These are phyloP conservation scores for Mitragyna speciosa DNA, from an alignment of 257 asterid genomes.

Conservation along the genomic window DNA sequence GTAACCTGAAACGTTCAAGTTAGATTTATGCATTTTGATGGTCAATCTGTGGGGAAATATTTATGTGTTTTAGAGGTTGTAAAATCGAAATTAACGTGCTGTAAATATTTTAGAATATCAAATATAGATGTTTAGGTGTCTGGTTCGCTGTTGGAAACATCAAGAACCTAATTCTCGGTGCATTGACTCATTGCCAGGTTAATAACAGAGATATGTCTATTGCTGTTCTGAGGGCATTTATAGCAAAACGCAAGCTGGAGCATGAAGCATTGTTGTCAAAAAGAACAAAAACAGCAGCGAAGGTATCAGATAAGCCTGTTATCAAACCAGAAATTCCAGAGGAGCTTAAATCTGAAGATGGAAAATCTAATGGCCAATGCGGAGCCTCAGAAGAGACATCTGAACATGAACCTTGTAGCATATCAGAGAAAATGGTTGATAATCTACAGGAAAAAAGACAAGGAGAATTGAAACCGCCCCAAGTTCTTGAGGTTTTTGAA, in stretches of 20 bases:
- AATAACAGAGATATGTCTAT: constrained; percentile 94
- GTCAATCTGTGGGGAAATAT: neutral
- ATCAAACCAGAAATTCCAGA: constrained; percentile 29
- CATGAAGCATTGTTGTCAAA: constrained; percentile 54
- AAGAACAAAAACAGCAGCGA: constrained; percentile 46
- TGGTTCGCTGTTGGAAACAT: neutral
- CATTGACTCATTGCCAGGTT: constrained; percentile 51
- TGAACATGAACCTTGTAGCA: constrained; percentile 42
- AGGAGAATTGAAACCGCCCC: constrained; percentile 60
- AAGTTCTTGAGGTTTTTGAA: constrained; percentile 75
- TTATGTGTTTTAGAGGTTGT: neutral
- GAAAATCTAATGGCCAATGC: constrained; percentile 44
- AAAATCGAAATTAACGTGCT: neutral
- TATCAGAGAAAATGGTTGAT: constrained; percentile 34
- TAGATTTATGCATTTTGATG: neutral
- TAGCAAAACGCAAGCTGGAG: constrained; percentile 64
- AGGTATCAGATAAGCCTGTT: constrained; percentile 33
- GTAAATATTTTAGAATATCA: neutral
- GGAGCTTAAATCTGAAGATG: constrained; percentile 33
- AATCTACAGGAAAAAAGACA: constrained; percentile 43
- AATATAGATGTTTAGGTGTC: neutral
- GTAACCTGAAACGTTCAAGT: neutral
- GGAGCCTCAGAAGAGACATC: constrained; percentile 40
- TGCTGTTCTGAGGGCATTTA: constrained; percentile 85
- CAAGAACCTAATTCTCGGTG: constrained; percentile 18